These are phyloP conservation scores for Metarhizium guizhouense DNA, from an alignment of 2,329 filamentous ascomycete species.

Conservation along the genomic window DNA sequence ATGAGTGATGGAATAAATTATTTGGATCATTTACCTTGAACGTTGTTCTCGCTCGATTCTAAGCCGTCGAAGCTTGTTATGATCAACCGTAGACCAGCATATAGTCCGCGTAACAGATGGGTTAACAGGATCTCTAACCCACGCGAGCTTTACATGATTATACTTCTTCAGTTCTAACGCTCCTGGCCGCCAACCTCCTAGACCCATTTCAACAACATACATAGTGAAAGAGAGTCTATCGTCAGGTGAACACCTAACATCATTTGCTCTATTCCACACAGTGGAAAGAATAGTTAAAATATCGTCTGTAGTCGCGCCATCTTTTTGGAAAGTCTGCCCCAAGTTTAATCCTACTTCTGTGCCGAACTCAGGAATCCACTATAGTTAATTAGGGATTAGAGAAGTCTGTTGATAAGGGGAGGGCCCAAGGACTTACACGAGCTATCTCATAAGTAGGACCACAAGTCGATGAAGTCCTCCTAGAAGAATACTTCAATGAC, in stretches of 20 bases:
- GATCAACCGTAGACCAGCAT: slow-evolving; percentile 1
- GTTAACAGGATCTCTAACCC: slow-evolving; percentile 1
- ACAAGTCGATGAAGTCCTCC: background rate
- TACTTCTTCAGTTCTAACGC: slow-evolving; percentile 1
- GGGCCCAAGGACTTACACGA: background rate
- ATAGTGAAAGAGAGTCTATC: slow-evolving; percentile 1
- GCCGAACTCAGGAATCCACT: slow-evolving; percentile 4
- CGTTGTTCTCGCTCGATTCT: slow-evolving; percentile 4
- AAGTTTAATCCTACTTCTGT: background rate
- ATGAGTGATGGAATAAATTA: no score
- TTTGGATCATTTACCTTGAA: background rate
- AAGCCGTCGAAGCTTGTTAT: slow-evolving; percentile 3
- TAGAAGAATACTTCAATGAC: background rate
- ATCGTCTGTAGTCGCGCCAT: slow-evolving; percentile 1
- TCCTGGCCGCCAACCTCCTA: slow-evolving; percentile 3
- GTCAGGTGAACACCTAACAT: slow-evolving; percentile 1
- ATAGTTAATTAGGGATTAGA: background rate
- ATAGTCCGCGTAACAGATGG: slow-evolving; percentile 3
- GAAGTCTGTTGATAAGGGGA: background rate
- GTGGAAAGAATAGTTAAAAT: slow-evolving; percentile 1
- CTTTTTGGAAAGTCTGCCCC: slow-evolving; percentile 4
- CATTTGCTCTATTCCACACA: slow-evolving; percentile 1
- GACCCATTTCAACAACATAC: background rate
- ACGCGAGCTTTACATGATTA: slow-evolving; percentile 3
- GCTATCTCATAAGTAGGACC: slow-evolving; percentile 5